A percentile compares a stretch with the other conserved stretches of the same genome.
These are phyloP conservation scores for Thuja plicata DNA, from an alignment of 83 land plant genomes.

Conservation along the genomic window DNA sequence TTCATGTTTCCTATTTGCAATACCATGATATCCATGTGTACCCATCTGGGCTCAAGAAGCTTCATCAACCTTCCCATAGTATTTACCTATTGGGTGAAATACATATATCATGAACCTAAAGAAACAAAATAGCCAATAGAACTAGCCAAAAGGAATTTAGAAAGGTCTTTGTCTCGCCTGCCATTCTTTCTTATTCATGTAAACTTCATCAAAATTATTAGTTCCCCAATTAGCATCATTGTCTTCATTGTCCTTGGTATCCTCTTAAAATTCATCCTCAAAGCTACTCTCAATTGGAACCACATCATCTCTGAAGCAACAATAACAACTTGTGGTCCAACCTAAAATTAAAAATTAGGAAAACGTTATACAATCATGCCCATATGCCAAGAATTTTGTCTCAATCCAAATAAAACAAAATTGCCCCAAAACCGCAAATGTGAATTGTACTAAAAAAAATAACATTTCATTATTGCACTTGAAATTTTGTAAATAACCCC, in stretches of 20 bases:
- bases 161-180: slow-evolving; percentile 17
- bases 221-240: slow-evolving; percentile 25
- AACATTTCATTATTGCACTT: too few species aligned
- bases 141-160: slow-evolving; percentile 11
- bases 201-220: slow-evolving; percentile 23
- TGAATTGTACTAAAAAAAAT: too few species aligned
- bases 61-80: not conserved
- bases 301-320: slow-evolving; percentile 36
- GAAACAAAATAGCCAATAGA: too few species aligned
- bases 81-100: not conserved
- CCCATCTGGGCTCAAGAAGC: not conserved
- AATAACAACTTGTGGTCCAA: slow-evolving; percentile 61
- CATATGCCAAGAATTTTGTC: not conserved
- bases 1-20: too few species aligned
- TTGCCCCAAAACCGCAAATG: too few species aligned
- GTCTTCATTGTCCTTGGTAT: slow-evolving; percentile 20
- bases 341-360: slow-evolving; percentile 30
- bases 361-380: not conserved
- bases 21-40: not conserved
- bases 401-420: not conserved
- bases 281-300: slow-evolving; percentile 18
- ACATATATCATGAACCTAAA: not conserved
- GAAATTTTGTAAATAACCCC: too few species aligned
- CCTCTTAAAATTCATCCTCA: slow-evolving; percentile 25
- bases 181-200: not conserved